Percentiles rank a stretch among this genome's conserved stretches.
Conservation (phyloP, 2,329 filamentous ascomycete species). For the Aspergillus sp. region DNA sequence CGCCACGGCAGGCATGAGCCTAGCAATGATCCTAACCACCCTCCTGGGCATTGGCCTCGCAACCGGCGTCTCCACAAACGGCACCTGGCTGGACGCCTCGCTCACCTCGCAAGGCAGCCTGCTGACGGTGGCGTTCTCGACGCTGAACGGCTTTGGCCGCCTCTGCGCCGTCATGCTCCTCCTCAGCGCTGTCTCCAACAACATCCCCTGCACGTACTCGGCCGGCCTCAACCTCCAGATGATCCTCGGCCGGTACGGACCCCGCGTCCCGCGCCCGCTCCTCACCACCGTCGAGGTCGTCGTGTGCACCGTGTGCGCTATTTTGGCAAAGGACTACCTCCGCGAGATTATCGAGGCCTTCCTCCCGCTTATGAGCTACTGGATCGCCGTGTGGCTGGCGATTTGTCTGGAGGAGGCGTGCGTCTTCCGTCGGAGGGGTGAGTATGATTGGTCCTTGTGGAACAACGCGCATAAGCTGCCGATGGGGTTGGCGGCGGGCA, state of each 20-base stretch:
- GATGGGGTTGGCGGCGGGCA: constrained; percentile 37
- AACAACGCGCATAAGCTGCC: constrained; percentile 34
- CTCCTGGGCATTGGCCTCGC: constrained; percentile 42
- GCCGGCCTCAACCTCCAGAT: constrained; percentile 43
- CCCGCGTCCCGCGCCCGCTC: constrained; percentile 39
- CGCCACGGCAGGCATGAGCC: constrained; percentile 33
- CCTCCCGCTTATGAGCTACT: constrained; percentile 46
- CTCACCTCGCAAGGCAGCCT: constrained; percentile 31
- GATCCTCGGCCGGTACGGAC: constrained; percentile 31
- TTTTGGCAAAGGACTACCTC: constrained; percentile 40
- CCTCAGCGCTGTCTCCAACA: constrained; percentile 42
- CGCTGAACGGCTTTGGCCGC: constrained; percentile 39
- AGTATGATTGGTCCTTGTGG: constrained; percentile 41
- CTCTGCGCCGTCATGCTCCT: constrained; percentile 43
- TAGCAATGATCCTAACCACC: constrained; percentile 32
- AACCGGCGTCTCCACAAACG: constrained; percentile 29
- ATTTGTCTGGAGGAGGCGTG: constrained; percentile 42
- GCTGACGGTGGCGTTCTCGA: constrained; percentile 33
- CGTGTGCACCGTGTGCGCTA: constrained; percentile 42
- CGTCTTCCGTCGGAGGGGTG: constrained; percentile 35
- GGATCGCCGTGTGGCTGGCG: constrained; percentile 40
- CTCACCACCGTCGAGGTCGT: constrained; percentile 42
- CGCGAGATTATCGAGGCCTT: constrained; percentile 45
- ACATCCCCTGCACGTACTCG: constrained; percentile 43
- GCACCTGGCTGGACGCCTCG: constrained; percentile 31